Evolutionary conservation across 202 grass and related monocot genomes (phyloP).

Genomic region (Brachypodium distachyon): DNA sequence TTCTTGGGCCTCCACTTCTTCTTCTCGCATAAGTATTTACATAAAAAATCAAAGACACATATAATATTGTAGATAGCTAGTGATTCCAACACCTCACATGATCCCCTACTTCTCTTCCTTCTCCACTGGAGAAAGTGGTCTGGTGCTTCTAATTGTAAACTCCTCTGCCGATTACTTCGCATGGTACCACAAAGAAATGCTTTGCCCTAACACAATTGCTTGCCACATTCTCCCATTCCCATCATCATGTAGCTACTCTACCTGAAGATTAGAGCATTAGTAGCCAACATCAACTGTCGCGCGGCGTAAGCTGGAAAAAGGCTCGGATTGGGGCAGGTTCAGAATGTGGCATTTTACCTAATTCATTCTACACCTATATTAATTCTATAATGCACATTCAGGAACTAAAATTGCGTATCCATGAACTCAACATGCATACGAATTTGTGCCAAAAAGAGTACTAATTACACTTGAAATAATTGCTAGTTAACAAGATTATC

Average conservation of each 20-base stretch:
- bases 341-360: conserved; percentile 36
- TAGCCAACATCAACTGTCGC: conserved; percentile 42
- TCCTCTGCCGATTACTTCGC: not conserved
- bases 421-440: conserved; percentile 10
- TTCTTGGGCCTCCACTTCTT: conserved; percentile 35
- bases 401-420: not conserved
- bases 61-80: not conserved
- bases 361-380: not conserved
- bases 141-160: conserved; percentile 42
- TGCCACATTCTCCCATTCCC: conserved; percentile 16
- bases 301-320: conserved; percentile 29
- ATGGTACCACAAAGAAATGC: conserved; percentile 12
- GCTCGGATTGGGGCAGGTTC: conserved; percentile 14
- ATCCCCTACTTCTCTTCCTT: conserved; percentile 46
- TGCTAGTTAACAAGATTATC: conserved; percentile 46
- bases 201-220: conserved; percentile 12
- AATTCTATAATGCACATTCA: conserved; percentile 18
- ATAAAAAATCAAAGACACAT: not conserved
- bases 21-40: conserved; percentile 22
- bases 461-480: conserved; percentile 50
- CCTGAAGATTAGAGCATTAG: conserved; percentile 30
- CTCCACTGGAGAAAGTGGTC: conserved; percentile 49
- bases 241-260: conserved; percentile 44
- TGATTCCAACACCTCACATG: conserved; percentile 62
- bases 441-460: conserved; percentile 29